Evolutionary conservation across 331 rosid species (phyloP), one percentile per base, ranked within the genome.

Genomic region (Stylosanthes scabra): DNA sequence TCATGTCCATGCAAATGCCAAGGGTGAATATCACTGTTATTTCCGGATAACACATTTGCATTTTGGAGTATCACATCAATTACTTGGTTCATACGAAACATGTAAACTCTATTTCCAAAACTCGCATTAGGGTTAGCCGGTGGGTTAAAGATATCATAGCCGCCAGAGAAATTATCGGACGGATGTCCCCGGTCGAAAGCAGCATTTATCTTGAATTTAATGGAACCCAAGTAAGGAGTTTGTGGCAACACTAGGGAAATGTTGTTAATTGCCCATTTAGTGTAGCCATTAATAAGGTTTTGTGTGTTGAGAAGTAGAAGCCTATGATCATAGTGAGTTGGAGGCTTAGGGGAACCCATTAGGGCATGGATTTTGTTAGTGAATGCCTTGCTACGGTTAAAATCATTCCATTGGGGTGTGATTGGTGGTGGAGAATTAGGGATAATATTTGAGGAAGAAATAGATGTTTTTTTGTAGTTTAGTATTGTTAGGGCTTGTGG

Each of bases 1-100:
- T 90, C 91, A 40, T 90, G 96, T 1, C 96, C 96, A 45, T 90
- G 96, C 69, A 90, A 59, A 59, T 90, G 96, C 96, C 96, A 90
- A 0, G 96, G 96, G 50, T 87, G 96, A 4, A 75, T 56, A 15
- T 75, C 79, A 16, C 79, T 75, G 0, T 2, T 9, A 0, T 81
- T 86, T 0, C 4, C 66, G 0, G 0, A 11, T 14, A 90, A 3
- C 0, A 82, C 82, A 40, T 88, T 90, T 0, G 96, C 83, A n/a
- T 90, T 90, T 61, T 90, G 93, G 0, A 88, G 85, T 8, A 90
- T 81, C 31, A 90, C 79, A 13, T 90, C 96, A 16, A 90, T 87
- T 0, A 73, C 81, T 1, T 69, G 28, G n/a, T 76, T 61, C 9
- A 85, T 10, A 5, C n/a, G 3, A 3, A 90, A 60, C 54, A 6